phyloP scores from a whole-genome alignment of 2,329 filamentous ascomycete species.

The Calonectria fujianensis region DNA sequence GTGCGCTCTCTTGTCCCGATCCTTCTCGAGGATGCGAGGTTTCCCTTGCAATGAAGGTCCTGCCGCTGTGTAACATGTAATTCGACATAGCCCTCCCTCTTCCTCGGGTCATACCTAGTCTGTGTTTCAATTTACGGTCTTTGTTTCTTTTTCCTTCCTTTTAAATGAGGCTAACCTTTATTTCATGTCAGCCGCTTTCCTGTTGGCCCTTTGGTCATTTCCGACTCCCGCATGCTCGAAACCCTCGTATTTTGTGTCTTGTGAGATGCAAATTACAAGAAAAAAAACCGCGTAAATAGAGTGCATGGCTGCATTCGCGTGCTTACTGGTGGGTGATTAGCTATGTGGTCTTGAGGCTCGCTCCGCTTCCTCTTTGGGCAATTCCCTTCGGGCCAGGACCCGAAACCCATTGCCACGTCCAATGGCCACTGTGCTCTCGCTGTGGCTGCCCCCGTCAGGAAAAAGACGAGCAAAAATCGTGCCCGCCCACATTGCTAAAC shows the following conservation, averaged over 20 bases:
- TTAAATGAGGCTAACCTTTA: constrained; percentile 3
- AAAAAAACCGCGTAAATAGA: constrained; percentile 19
- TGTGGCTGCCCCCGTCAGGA: constrained; percentile 6
- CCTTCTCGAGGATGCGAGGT: background rate
- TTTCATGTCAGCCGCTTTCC: constrained; percentile 5
- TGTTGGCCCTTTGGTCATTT: background rate
- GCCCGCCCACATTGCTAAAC: constrained; percentile 22
- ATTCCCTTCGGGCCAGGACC: constrained; percentile 23
- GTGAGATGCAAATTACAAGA: constrained; percentile 13
- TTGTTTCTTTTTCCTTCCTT: background rate
- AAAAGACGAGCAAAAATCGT: constrained; percentile 11
- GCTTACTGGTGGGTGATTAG: constrained; percentile 1
- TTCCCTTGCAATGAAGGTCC: background rate
- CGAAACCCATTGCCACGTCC: background rate
- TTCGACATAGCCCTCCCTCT: constrained; percentile 1
- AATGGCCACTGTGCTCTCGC: background rate
- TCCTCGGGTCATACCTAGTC: constrained; percentile 1
- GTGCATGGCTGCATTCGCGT: constrained; percentile 20
- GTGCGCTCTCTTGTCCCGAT: background rate
- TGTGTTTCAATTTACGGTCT: constrained; percentile 26
- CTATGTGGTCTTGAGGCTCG: constrained; percentile 1
- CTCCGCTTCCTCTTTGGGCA: constrained; percentile 15
- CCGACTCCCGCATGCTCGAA: background rate
- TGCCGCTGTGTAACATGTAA: constrained; percentile 11
- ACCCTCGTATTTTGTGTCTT: background rate